Percentiles rank a stretch among this genome's conserved stretches.
Evolutionary conservation across 441 rosid genomes (phyloP).

Genomic region (Monsonia emarginata): DNA sequence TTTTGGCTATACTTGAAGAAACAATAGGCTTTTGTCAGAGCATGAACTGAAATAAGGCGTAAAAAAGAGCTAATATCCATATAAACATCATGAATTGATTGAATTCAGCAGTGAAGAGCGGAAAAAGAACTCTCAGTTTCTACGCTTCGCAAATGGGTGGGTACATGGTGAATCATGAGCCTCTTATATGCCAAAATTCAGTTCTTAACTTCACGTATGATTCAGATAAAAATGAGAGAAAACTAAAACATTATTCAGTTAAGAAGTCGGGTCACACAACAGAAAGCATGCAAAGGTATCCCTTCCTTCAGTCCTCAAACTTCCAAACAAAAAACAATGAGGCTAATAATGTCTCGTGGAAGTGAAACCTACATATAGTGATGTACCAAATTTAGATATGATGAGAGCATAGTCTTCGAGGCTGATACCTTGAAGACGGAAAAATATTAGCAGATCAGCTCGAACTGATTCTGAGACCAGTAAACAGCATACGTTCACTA

Average conservation of each 20-base stretch:
- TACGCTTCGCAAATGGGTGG: too few species aligned
- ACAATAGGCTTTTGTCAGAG: slow-evolving; percentile 1
- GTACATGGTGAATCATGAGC: too few species aligned
- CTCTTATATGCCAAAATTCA: too few species aligned
- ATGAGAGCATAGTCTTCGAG: neutral
- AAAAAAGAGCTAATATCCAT: neutral
- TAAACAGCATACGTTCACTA: too few species aligned
- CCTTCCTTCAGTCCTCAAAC: neutral
- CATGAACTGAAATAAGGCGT: neutral
- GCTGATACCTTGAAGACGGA: neutral
- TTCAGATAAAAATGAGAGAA: neutral
- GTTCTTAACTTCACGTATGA: too few species aligned
- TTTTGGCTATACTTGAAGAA: slow-evolving; percentile 30
- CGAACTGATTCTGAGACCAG: too few species aligned
- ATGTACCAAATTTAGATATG: neutral
- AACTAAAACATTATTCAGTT: neutral
- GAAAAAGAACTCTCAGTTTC: neutral
- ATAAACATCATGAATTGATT: too few species aligned
- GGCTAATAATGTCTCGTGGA: neutral
- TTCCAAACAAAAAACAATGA: neutral
- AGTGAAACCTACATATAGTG: neutral
- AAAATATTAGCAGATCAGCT: too few species aligned
- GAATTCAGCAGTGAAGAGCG: too few species aligned
- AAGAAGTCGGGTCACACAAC: neutral
- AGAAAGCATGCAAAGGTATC: neutral